Evolutionary conservation across 192 early-diverging fungal genomes (phyloP).

Genomic region (Podila minutissima): DNA sequence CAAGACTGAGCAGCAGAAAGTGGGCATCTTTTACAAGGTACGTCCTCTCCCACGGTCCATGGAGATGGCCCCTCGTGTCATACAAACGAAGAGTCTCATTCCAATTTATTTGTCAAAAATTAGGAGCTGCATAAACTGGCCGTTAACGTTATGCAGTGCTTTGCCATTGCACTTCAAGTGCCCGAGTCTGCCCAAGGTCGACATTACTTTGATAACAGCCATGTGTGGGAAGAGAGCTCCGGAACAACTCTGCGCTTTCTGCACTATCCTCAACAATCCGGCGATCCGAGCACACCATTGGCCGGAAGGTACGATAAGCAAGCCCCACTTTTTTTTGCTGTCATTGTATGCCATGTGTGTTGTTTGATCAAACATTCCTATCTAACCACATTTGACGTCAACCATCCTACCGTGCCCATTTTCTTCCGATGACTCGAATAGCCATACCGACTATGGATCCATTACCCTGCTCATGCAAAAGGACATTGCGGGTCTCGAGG

Average conservation of each 20-base stretch:
- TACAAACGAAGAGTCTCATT: background rate
- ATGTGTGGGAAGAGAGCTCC: slow-evolving; percentile 54
- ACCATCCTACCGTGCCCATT: background rate
- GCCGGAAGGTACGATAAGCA: slow-evolving; percentile 57
- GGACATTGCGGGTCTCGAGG: slow-evolving; percentile 66
- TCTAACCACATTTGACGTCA: too few relatives aligned
- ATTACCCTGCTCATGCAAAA: slow-evolving; percentile 76
- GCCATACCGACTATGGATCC: slow-evolving; percentile 76
- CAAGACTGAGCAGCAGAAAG: slow-evolving; percentile 22
- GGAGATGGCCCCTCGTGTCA: background rate
- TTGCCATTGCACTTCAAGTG: slow-evolving; percentile 71
- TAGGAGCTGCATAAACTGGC: slow-evolving; percentile 61
- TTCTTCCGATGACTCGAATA: slow-evolving; percentile 9
- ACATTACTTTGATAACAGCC: slow-evolving; percentile 59
- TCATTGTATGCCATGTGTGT: background rate
- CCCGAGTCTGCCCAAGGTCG: slow-evolving; percentile 62
- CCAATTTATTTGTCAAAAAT: slow-evolving; percentile 1
- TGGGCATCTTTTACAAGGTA: slow-evolving; percentile 47
- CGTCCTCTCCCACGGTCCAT: background rate
- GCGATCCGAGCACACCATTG: slow-evolving; percentile 54
- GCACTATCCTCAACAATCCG: slow-evolving; percentile 67
- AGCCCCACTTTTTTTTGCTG: background rate
- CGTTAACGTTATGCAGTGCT: slow-evolving; percentile 60
- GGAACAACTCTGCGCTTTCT: slow-evolving; percentile 66
- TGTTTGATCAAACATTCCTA: too few relatives aligned